phyloP scores from a whole-genome alignment of 345 rosid species.

The Boechera divaricarpa region DNA sequence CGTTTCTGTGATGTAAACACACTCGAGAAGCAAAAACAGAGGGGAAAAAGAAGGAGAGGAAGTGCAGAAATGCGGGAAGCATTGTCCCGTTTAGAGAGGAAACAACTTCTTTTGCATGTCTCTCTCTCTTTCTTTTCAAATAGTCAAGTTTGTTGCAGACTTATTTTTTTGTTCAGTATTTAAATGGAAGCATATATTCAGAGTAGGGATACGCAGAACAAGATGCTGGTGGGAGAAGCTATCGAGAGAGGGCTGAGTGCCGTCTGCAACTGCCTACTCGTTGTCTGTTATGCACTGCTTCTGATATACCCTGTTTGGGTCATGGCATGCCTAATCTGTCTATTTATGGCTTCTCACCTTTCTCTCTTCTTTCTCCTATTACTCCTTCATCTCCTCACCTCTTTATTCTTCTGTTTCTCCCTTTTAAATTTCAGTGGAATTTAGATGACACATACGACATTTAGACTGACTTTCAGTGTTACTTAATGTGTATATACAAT shows the following conservation, averaged over 20 bases:
- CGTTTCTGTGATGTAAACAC: constrained; percentile 7
- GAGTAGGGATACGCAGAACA: neutral
- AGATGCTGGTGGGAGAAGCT: constrained; percentile 31
- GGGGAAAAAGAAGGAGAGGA: neutral
- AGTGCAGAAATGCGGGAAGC: constrained; percentile 22
- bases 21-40: neutral
- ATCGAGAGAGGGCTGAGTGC: constrained; percentile 29
- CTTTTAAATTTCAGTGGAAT: constrained; percentile 23
- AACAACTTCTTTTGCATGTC: constrained; percentile 36
- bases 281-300: constrained; percentile 36
- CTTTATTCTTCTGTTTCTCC: constrained; percentile 32
- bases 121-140: neutral
- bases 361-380: constrained; percentile 35
- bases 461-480: neutral
- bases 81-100: constrained; percentile 34
- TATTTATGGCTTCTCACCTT: constrained; percentile 38
- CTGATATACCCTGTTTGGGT: constrained; percentile 36
- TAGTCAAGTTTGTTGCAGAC: too few relatives aligned
- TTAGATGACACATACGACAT: constrained; percentile 13
- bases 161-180: neutral
- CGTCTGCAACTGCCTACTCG: constrained; percentile 19
- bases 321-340: constrained; percentile 40
- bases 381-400: constrained; percentile 37
- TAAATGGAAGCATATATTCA: neutral
- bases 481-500: constrained; percentile 6